Evolutionary conservation across 441 rosid species (phyloP).

Genomic region (Adansonia rubrostipa): DNA sequence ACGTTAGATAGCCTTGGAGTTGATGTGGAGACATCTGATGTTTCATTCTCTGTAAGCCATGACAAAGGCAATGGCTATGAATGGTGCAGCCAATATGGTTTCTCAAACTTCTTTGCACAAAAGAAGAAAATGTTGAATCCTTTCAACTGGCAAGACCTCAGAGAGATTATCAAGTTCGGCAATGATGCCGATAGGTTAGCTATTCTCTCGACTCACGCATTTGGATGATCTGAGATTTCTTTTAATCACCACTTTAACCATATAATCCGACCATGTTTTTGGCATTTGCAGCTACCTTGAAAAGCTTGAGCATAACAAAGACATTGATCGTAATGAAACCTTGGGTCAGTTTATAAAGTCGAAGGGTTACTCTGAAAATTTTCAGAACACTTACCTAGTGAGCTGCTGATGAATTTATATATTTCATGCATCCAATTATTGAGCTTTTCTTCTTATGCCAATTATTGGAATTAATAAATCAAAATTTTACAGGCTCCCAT

Average conservation of each 20-base stretch:
- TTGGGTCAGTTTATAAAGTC: slow-evolving; percentile 67
- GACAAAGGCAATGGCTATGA: slow-evolving; percentile 75
- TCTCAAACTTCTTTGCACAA: slow-evolving; percentile 72
- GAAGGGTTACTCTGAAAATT: slow-evolving; percentile 73
- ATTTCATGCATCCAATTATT: background rate
- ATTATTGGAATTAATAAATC: background rate
- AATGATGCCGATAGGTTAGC: slow-evolving; percentile 58
- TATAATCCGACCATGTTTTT: background rate
- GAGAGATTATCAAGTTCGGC: slow-evolving; percentile 72
- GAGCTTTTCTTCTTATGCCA: background rate
- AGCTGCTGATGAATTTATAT: slow-evolving; percentile 26
- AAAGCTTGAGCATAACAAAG: slow-evolving; percentile 62
- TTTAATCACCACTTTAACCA: background rate
- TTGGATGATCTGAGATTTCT: no score
- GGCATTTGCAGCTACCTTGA: slow-evolving; percentile 54
- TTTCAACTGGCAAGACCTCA: slow-evolving; percentile 73
- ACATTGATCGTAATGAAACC: slow-evolving; percentile 61
- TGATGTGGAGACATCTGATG: slow-evolving; percentile 77
- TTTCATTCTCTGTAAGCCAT: slow-evolving; percentile 90
- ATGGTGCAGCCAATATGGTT: slow-evolving; percentile 89
- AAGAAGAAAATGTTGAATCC: slow-evolving; percentile 68
- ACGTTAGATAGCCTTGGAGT: slow-evolving; percentile 80
- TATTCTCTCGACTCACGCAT: background rate
- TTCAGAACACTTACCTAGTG: slow-evolving; percentile 83
- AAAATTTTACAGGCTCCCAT: background rate